These are phyloP conservation scores for Phaeodactylum tricornutum DNA, from an alignment of 108 stramenopile species.

Conservation along the genomic window DNA sequence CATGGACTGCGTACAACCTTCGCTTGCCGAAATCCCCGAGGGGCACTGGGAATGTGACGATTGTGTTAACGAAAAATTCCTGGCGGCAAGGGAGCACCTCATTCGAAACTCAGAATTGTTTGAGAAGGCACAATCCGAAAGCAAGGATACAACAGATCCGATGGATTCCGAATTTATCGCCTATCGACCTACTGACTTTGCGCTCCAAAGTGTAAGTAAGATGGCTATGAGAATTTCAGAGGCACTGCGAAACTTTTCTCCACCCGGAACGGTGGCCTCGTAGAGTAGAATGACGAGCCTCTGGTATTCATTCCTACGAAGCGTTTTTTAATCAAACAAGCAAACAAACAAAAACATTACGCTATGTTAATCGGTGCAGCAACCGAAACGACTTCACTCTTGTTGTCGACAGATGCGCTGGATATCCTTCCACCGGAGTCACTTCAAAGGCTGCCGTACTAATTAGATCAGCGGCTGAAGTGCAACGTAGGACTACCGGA, in stretches of 20 bases:
- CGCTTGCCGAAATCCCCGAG: conserved; percentile 46
- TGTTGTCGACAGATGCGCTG: conserved; percentile 14
- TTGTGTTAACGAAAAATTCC: conserved; percentile 38
- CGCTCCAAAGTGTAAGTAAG: too few species aligned
- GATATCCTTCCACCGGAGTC: conserved; percentile 19
- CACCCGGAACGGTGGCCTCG: too few species aligned
- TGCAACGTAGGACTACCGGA: conserved; percentile 59
- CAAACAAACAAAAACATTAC: background rate
- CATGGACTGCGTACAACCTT: conserved; percentile 47
- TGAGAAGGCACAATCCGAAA: too few species aligned
- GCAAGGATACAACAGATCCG: too few species aligned
- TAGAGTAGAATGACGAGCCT: too few species aligned
- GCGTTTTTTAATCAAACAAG: too few species aligned
- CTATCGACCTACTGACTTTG: too few species aligned
- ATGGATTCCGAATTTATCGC: too few species aligned
- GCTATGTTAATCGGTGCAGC: conserved; percentile 33
- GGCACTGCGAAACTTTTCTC: too few species aligned
- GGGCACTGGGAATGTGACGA: conserved; percentile 66
- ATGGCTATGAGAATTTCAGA: too few species aligned
- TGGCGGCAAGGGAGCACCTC: conserved; percentile 20
- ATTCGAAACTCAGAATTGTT: conserved; percentile 10
- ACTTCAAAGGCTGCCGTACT: conserved; percentile 28
- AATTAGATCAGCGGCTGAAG: conserved; percentile 47
- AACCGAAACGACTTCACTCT: conserved; percentile 25
- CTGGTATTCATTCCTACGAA: too few species aligned